These are phyloP conservation scores for Lobosporangium transversale DNA, from an alignment of 192 early-diverging fungal genomes.

Conservation along the genomic window DNA sequence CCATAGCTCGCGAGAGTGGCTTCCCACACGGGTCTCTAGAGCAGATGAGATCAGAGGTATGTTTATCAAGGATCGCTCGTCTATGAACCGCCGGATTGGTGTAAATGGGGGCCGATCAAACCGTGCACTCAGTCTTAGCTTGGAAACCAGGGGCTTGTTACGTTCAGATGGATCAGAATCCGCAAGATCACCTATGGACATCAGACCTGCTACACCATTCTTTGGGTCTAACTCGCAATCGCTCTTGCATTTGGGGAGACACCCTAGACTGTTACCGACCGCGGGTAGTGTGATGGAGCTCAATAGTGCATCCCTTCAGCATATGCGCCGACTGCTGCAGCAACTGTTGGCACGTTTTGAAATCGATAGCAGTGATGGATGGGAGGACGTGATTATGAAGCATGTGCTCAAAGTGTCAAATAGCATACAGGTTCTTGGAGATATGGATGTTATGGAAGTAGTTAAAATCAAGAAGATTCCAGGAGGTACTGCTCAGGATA, in stretches of 20 bases:
- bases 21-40: constrained; percentile 24
- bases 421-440: constrained; percentile 75
- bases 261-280: constrained; percentile 43
- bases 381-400: constrained; percentile 78
- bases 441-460: constrained; percentile 82
- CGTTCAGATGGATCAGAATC: constrained; percentile 53
- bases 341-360: constrained; percentile 77
- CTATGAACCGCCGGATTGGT: constrained; percentile 57
- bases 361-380: constrained; percentile 61
- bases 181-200: constrained; percentile 45
- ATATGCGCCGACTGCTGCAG: constrained; percentile 73
- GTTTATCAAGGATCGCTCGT: constrained; percentile 59
- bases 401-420: constrained; percentile 74
- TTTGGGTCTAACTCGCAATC: constrained; percentile 12
- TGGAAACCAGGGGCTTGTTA: constrained; percentile 46
- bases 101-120: constrained; percentile 52
- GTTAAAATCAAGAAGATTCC: constrained; percentile 97
- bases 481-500: constrained; percentile 81
- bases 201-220: constrained; percentile 49
- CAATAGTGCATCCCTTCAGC: constrained; percentile 70
- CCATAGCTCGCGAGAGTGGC: constrained; percentile 50
- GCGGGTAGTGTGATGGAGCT: constrained; percentile 58
- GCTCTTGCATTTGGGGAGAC: constrained; percentile 23
- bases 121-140: constrained; percentile 48
- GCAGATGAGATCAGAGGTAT: constrained; percentile 63